phyloP scores from a whole-genome alignment of 345 rosid species.

The Hibiscus syriacus region DNA sequence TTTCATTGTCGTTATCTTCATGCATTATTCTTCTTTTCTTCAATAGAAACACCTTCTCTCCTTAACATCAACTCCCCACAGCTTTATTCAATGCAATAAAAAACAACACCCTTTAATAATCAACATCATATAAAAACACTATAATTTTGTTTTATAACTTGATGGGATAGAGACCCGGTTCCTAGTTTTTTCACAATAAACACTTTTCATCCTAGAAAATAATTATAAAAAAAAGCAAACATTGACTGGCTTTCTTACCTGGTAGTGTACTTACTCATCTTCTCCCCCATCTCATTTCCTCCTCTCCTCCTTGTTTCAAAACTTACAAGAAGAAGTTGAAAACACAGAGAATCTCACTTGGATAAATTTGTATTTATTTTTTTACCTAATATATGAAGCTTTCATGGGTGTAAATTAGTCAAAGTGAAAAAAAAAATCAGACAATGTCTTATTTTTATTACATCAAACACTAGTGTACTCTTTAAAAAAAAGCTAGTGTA shows the following conservation, averaged over 20 bases:
- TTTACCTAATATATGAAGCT: conserved; percentile 1
- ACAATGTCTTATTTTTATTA: conserved; percentile 5
- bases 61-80: conserved; percentile 35
- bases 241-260: conserved; percentile 30
- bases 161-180: conserved; percentile 19
- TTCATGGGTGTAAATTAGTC: conserved; percentile 27
- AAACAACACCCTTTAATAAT: neutral
- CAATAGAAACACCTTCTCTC: conserved; percentile 36
- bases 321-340: conserved; percentile 19
- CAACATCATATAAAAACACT: too few relatives aligned
- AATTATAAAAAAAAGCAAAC: conserved; percentile 16
- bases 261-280: conserved; percentile 38
- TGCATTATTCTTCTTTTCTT: conserved; percentile 47
- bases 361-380: neutral
- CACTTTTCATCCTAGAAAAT: conserved; percentile 19
- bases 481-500: too few relatives aligned
- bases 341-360: conserved; percentile 4
- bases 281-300: conserved; percentile 24
- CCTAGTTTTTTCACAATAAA: conserved; percentile 29
- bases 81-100: conserved; percentile 17
- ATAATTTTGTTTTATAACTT: conserved; percentile 16
- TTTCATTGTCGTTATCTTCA: conserved; percentile 11
- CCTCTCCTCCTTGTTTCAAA: conserved; percentile 12
- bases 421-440: neutral
- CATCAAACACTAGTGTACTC: conserved; percentile 38